These are phyloP conservation scores for Batrachochytrium dendrobatidis DNA, from an alignment of 371 early-diverging fungal species.

Conservation along the genomic window DNA sequence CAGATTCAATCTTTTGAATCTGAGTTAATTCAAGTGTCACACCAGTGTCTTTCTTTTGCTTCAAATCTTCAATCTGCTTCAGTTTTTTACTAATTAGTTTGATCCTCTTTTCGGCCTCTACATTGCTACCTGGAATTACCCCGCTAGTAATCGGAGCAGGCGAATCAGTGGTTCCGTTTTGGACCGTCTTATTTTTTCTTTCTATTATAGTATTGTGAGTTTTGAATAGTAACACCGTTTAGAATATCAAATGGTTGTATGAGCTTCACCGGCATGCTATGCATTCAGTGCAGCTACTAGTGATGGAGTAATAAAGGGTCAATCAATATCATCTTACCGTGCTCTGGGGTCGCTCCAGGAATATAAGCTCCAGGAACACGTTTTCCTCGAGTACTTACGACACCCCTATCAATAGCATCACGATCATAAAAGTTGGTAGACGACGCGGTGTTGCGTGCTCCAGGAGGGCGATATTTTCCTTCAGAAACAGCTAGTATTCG, in stretches of 20 bases:
- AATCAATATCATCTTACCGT: too few species aligned
- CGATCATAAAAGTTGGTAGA: neutral
- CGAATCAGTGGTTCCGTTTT: constrained; percentile 39
- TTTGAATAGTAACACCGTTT: too few species aligned
- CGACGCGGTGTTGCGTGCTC: constrained; percentile 54
- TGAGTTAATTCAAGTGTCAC: constrained; percentile 79
- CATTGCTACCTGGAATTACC: constrained; percentile 5
- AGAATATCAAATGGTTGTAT: too few species aligned
- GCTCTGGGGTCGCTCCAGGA: too few species aligned
- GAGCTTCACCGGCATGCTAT: too few species aligned
- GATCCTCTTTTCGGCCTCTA: constrained; percentile 67
- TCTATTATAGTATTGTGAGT: constrained; percentile 41
- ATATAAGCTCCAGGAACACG: too few species aligned
- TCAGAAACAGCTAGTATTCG: constrained; percentile 30
- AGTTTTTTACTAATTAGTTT: constrained; percentile 82
- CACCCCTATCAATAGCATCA: neutral
- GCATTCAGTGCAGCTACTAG: too few species aligned
- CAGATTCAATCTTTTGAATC: constrained; percentile 39
- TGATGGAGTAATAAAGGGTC: too few species aligned
- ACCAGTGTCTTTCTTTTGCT: constrained; percentile 66
- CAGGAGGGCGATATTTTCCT: constrained; percentile 76
- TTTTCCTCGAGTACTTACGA: too few species aligned
- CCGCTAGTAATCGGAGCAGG: constrained; percentile 20
- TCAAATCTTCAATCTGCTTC: constrained; percentile 77
- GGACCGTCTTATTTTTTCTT: constrained; percentile 49